These are phyloP conservation scores for Endogone sp. DNA, from an alignment of 192 early-diverging fungal species.

Conservation along the genomic window DNA sequence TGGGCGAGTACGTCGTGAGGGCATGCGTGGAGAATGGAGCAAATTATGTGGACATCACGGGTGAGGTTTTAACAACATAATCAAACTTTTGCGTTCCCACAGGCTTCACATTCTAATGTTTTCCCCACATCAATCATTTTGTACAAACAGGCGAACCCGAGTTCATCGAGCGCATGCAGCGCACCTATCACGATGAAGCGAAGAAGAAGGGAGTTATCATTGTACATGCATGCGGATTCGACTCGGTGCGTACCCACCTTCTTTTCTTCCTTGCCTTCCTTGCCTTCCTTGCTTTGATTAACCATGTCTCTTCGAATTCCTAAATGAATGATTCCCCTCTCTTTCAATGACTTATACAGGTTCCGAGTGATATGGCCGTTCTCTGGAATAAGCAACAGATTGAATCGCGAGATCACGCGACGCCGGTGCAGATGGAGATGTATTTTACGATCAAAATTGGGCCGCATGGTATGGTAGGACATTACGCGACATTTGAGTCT, in stretches of 20 bases:
- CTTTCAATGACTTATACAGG: slow-evolving; percentile 21
- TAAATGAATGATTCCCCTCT: no score
- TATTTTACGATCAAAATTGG: slow-evolving; percentile 48
- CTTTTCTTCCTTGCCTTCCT: neutral
- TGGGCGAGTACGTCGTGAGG: slow-evolving; percentile 57
- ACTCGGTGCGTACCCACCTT: slow-evolving; percentile 23
- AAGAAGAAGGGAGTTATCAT: slow-evolving; percentile 43
- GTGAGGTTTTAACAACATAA: slow-evolving; percentile 7
- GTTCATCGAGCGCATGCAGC: slow-evolving; percentile 60
- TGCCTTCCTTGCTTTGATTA: no score
- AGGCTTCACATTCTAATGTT: neutral
- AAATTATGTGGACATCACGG: slow-evolving; percentile 58
- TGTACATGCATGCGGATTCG: slow-evolving; percentile 63
- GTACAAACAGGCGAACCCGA: slow-evolving; percentile 53
- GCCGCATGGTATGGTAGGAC: slow-evolving; percentile 39
- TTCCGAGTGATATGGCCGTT: slow-evolving; percentile 66
- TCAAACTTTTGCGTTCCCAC: neutral
- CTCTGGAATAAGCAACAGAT: slow-evolving; percentile 54
- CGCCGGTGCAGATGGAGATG: slow-evolving; percentile 56
- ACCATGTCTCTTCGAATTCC: no score
- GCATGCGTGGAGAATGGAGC: slow-evolving; percentile 51
- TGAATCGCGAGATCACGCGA: slow-evolving; percentile 17
- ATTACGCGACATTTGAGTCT: slow-evolving; percentile 65
- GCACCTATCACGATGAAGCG: slow-evolving; percentile 48
- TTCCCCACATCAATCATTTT: no score